Conservation (phyloP, 495 filamentous ascomycete species). For the Endocarpon pusillum region DNA sequence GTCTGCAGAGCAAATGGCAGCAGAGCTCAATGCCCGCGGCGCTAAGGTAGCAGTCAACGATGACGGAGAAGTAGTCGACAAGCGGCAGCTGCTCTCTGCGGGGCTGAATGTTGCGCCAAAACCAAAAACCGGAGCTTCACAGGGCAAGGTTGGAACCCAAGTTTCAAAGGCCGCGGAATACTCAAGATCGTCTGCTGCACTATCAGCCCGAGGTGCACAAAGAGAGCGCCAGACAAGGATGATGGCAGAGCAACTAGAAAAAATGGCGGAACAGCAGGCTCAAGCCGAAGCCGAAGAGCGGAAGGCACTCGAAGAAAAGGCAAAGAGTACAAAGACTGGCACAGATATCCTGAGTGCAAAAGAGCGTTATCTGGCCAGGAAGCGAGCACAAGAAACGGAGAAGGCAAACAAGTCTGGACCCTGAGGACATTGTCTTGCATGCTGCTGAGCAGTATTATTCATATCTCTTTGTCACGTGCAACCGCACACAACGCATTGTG, state of each 20-base stretch:
- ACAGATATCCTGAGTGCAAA: constrained; percentile 70
- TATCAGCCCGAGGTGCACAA: constrained; percentile 36
- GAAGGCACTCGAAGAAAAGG: constrained; percentile 49
- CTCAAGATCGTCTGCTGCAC: constrained; percentile 17
- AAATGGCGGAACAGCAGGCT: constrained; percentile 54
- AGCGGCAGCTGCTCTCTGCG: constrained; percentile 72
- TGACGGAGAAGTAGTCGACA: constrained; percentile 87
- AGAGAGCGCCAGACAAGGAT: constrained; percentile 72
- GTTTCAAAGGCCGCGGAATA: constrained; percentile 14
- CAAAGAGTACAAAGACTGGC: constrained; percentile 58
- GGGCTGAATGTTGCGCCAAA: constrained; percentile 69
- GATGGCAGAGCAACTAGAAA: constrained; percentile 55
- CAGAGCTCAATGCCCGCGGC: constrained; percentile 53
- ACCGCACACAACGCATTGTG: too few relatives aligned
- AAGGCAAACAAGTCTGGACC: constrained; percentile 20
- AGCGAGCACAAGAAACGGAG: constrained; percentile 57
- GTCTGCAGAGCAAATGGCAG: constrained; percentile 52
- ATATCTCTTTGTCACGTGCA: too few relatives aligned
- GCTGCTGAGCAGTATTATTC: too few relatives aligned
- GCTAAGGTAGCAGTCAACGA: constrained; percentile 67
- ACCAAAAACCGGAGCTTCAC: constrained; percentile 26
- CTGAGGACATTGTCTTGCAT: too few relatives aligned
- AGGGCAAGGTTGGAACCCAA: constrained; percentile 14
- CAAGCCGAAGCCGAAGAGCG: constrained; percentile 55
- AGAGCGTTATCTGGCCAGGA: constrained; percentile 75